Conservation (phyloP, 202 grass and related monocot species). For the Setaria viridis region DNA sequence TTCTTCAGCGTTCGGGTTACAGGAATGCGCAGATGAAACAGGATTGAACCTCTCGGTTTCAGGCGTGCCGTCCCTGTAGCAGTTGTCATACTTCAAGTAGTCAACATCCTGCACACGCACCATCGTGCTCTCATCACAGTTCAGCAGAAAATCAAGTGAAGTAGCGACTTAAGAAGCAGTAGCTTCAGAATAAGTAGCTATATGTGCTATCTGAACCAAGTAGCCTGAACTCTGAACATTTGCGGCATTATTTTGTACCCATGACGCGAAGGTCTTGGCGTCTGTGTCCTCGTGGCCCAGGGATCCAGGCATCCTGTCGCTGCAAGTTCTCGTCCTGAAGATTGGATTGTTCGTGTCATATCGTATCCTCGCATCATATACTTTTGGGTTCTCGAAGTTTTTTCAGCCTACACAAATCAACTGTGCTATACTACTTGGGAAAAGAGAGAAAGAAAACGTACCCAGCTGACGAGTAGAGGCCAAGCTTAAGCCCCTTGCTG, state of each 20-base stretch:
- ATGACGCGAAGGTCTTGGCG: slow-evolving; percentile 75
- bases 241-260: slow-evolving; percentile 47
- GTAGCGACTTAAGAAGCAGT: background rate
- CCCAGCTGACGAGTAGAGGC: slow-evolving; percentile 81
- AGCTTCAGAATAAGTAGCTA: background rate
- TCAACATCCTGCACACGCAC: slow-evolving; percentile 52
- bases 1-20: too few relatives aligned
- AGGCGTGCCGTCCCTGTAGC: slow-evolving; percentile 41
- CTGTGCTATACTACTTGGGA: too few relatives aligned
- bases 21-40: too few relatives aligned
- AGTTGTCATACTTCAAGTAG: slow-evolving; percentile 94
- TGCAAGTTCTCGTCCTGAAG: slow-evolving; percentile 62
- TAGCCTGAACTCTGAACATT: background rate
- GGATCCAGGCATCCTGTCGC: slow-evolving; percentile 74
- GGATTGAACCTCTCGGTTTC: slow-evolving; percentile 44
- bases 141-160: background rate
- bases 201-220: background rate
- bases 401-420: background rate
- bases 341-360: background rate
- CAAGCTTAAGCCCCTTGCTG: slow-evolving; percentile 75
- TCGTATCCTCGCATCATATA: background rate
- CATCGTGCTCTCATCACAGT: background rate
- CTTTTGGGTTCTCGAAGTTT: background rate
- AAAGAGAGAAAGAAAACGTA: background rate
- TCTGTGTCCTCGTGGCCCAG: slow-evolving; percentile 76